These are phyloP conservation scores for Thermothelomyces thermophilus DNA, from an alignment of 2,329 filamentous ascomycete genomes.

Conservation along the genomic window DNA sequence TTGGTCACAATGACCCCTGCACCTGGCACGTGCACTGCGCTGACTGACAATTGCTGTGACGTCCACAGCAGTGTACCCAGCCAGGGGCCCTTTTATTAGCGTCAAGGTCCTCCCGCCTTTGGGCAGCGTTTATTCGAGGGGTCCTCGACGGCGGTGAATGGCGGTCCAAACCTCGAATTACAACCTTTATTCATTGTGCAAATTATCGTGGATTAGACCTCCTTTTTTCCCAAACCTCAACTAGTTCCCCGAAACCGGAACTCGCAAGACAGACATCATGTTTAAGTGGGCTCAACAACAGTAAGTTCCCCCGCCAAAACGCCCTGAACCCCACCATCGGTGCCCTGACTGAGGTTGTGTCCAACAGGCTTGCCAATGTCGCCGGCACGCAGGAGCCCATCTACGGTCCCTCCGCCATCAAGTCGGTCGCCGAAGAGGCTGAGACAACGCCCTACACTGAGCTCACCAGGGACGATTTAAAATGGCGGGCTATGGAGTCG, in stretches of 20 bases:
- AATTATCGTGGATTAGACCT: background rate
- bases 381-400: constrained; percentile 94
- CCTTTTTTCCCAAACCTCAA: constrained; percentile 2
- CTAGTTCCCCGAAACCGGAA: background rate
- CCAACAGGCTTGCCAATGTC: constrained; percentile 61
- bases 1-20: constrained; percentile 7
- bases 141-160: constrained; percentile 21
- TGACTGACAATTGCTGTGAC: constrained; percentile 7
- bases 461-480: constrained; percentile 67
- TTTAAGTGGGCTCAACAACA: constrained; percentile 94
- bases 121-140: constrained; percentile 6
- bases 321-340: constrained; percentile 8
- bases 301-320: constrained; percentile 44
- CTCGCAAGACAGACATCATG: constrained; percentile 44
- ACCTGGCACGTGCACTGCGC: background rate
- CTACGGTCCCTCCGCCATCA: constrained; percentile 84
- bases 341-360: constrained; percentile 19
- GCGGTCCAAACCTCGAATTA: constrained; percentile 3
- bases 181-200: constrained; percentile 1
- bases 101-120: constrained; percentile 5
- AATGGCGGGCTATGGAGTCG: constrained; percentile 73
- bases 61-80: constrained; percentile 3
- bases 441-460: constrained; percentile 74
- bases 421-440: constrained; percentile 75
- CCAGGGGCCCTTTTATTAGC: constrained; percentile 4